phyloP scores from a whole-genome alignment of 208 protist genomes.

The Porcisia hertigi region DNA sequence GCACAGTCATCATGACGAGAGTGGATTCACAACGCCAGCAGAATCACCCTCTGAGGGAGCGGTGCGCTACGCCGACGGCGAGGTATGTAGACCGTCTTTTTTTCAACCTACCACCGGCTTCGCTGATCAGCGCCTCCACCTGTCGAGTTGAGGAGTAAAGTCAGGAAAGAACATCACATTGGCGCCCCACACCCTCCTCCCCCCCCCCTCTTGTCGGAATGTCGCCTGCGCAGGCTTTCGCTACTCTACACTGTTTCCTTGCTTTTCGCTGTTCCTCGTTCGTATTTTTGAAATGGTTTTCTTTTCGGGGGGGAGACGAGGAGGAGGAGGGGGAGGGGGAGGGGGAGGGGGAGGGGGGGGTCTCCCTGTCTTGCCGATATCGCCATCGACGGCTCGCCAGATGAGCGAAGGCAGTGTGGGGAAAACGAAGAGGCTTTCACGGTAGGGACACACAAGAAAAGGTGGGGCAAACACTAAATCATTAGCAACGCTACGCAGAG shows the following conservation, averaged over 20 bases:
- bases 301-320: too few species aligned
- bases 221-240: not conserved
- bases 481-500: not conserved
- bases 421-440: not conserved
- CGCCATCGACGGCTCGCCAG: not conserved
- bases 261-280: not conserved
- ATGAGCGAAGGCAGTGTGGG: not conserved
- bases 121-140: not conserved
- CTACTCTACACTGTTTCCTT: not conserved
- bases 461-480: not conserved
- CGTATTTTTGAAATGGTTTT: not conserved
- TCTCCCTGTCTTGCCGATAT: not conserved
- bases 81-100: too few species aligned
- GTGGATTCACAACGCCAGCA: not conserved
- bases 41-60: not conserved
- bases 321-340: too few species aligned
- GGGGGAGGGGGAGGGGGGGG: too few species aligned
- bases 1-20: not conserved
- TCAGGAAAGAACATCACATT: not conserved
- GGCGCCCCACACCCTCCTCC: not conserved
- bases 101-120: not conserved
- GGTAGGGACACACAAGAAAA: not conserved
- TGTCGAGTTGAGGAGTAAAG: not conserved
- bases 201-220: not conserved
- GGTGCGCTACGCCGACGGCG: not conserved